Base-by-base conservation (phyloP, 148 eudicot genomes). In the Fagopyrum esculentum region DNA sequence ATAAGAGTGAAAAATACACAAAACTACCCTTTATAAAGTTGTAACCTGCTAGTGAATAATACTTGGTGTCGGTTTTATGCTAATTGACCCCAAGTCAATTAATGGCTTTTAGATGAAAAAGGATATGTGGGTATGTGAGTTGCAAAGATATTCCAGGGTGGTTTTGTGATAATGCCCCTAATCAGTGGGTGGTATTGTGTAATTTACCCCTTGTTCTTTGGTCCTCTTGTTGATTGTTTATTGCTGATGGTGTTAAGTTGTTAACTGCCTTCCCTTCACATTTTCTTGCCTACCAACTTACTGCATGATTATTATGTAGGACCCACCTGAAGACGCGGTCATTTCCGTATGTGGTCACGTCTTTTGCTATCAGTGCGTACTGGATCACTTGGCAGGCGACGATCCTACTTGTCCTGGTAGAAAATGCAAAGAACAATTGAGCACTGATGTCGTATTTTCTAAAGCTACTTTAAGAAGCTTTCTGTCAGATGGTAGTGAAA, bases 251-350 rank as follows among this genome's bases (percentile, higher is more conserved):
- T 55, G 59, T 16, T 54, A 57, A n/a, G 63, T 7, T 57, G 6
- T 57, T 57, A 57, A 57, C 29, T 57, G 10, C 10, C 26, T 4
- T 6, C 22, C 61, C 17, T 55, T 55, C 22, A 19, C 64, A 11
- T 26, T 11, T 63, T 63, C 22, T 30, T 29, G 43, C 69, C 69
- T 63, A 43, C 49, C 45, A 70, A 70, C 16, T 63, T 29, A 26
- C 15, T 71, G 51, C 54, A 35, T 70, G 29, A 15, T 48, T 46
- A 49, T 4, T 19, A 6, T 92, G 93, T 40, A 96, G 99, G 99
- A 96, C 83, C 89, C 96, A 73, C 93, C 99, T 76, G 99, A 96
- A 82, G 96, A 92, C 76, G 93, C 93, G 59, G 87, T 96, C 44
- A 87, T 96, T 73, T 84, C 99, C 55, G 85, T 86, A 52, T 96